Conservation (phyloP, 2,329 filamentous ascomycete species). For the Fusarium nisikadoi region DNA sequence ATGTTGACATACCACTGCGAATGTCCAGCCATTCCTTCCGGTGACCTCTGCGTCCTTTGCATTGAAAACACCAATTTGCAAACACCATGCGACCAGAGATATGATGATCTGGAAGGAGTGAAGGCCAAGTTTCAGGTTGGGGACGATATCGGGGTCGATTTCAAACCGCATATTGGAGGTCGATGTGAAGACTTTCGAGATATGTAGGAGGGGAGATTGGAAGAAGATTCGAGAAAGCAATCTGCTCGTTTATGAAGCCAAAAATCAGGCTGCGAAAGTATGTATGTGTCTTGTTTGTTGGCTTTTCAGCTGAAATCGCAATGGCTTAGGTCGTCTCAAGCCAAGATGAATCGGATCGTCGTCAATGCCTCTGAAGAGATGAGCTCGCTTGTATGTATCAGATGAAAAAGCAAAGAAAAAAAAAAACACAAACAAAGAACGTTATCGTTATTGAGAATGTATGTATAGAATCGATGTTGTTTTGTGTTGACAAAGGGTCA, state of each 20-base stretch:
- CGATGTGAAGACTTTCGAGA: background rate
- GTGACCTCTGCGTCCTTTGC: conserved; percentile 60
- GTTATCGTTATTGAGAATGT: conserved; percentile 16
- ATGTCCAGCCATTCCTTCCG: conserved; percentile 71
- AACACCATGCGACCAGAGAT: conserved; percentile 65
- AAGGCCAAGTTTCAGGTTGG: conserved; percentile 66
- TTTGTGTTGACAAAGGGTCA: conserved; percentile 10
- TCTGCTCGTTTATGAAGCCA: background rate
- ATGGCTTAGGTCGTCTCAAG: conserved; percentile 24
- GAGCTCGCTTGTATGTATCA: background rate
- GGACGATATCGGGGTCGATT: conserved; percentile 64
- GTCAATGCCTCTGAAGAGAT: conserved; percentile 22
- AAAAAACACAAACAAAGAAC: conserved; percentile 21
- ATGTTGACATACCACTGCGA: conserved; percentile 65
- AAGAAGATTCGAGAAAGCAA: background rate
- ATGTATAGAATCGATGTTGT: conserved; percentile 1
- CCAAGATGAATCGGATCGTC: conserved; percentile 10
- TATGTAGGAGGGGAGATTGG: background rate
- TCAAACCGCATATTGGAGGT: conserved; percentile 58
- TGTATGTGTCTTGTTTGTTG: conserved; percentile 22
- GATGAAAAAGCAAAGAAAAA: conserved; percentile 7
- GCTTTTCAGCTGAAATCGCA: conserved; percentile 36
- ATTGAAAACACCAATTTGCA: conserved; percentile 70
- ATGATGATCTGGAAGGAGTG: conserved; percentile 66
- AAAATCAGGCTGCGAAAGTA: conserved; percentile 7